These are phyloP conservation scores for Alternaria panax DNA, from an alignment of 2,329 filamentous ascomycete genomes.

Conservation along the genomic window DNA sequence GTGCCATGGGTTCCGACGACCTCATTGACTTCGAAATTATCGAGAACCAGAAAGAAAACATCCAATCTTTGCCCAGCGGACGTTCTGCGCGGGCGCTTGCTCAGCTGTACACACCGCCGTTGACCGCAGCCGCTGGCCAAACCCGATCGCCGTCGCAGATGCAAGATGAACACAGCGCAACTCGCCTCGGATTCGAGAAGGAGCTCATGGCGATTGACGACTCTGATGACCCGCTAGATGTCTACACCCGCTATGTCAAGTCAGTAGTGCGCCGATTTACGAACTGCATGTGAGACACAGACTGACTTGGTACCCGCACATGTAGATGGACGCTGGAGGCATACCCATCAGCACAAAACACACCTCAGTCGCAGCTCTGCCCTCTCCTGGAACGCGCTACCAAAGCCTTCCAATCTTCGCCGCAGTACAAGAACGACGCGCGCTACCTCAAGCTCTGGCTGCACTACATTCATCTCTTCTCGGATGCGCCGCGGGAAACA, in stretches of 20 bases:
- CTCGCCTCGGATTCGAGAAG: slow-evolving; percentile 83
- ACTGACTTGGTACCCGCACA: not conserved
- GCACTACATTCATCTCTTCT: slow-evolving; percentile 91
- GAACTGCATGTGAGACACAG: not conserved
- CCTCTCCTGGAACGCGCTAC: slow-evolving; percentile 91
- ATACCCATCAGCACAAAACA: slow-evolving; percentile 93
- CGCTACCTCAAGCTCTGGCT: slow-evolving; percentile 94
- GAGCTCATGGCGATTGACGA: slow-evolving; percentile 82
- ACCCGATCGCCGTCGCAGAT: slow-evolving; percentile 69
- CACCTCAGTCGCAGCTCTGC: slow-evolving; percentile 87
- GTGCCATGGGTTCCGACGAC: slow-evolving; percentile 56
- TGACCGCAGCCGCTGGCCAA: slow-evolving; percentile 56
- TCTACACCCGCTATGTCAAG: slow-evolving; percentile 89
- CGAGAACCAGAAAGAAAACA: slow-evolving; percentile 97
- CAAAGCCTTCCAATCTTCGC: slow-evolving; percentile 81
- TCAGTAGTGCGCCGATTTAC: not conserved
- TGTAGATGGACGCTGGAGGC: slow-evolving; percentile 91
- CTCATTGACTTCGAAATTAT: slow-evolving; percentile 82
- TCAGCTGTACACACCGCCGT: slow-evolving; percentile 74
- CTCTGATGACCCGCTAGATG: slow-evolving; percentile 91
- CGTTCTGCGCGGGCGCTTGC: slow-evolving; percentile 89
- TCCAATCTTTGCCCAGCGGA: slow-evolving; percentile 87
- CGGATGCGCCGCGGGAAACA: slow-evolving; percentile 89
- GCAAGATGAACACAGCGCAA: slow-evolving; percentile 77
- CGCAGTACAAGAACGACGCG: slow-evolving; percentile 94